Conservation (phyloP, 2,329 filamentous ascomycete genomes). For the Exophiala bonariae region DNA sequence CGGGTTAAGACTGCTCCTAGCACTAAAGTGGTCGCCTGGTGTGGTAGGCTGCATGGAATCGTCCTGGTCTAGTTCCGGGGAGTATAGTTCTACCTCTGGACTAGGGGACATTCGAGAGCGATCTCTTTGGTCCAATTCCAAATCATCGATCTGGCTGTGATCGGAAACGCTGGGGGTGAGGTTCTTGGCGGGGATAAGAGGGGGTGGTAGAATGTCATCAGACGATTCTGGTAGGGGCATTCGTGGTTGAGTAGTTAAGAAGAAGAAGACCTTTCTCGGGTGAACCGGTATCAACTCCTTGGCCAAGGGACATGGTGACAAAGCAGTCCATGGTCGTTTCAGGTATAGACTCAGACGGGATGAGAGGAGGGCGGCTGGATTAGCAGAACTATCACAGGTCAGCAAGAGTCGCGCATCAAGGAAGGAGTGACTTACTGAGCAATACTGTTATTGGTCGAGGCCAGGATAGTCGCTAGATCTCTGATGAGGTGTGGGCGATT, state of each 20-base stretch:
- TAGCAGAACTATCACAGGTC: slow-evolving; percentile 72
- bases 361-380: slow-evolving; percentile 91
- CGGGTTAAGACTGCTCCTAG: slow-evolving; percentile 38
- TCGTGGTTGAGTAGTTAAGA: slow-evolving; percentile 82
- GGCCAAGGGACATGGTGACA: slow-evolving; percentile 80
- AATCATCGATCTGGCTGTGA: slow-evolving; percentile 70
- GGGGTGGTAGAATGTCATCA: slow-evolving; percentile 50
- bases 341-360: slow-evolving; percentile 87
- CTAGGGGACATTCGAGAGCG: slow-evolving; percentile 77
- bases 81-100: slow-evolving; percentile 88
- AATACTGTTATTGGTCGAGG: slow-evolving; percentile 74
- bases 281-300: slow-evolving; percentile 93
- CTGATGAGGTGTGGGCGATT: slow-evolving; percentile 95
- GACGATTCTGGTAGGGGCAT: slow-evolving; percentile 74
- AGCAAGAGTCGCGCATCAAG: slow-evolving; percentile 22
- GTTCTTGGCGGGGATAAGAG: slow-evolving; percentile 58
- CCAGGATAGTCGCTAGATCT: slow-evolving; percentile 80
- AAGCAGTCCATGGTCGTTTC: slow-evolving; percentile 79
- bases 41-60: slow-evolving; percentile 57
- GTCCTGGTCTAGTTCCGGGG: slow-evolving; percentile 79
- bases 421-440: slow-evolving; percentile 71
- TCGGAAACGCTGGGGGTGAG: slow-evolving; percentile 84
- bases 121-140: slow-evolving; percentile 58
- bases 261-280: slow-evolving; percentile 94
- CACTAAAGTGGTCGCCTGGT: slow-evolving; percentile 65